A percentile compares a stretch with the other conserved stretches of the same genome.
phyloP scores from a whole-genome alignment of 2,329 filamentous ascomycete genomes.

The Paracorniculantispora psalliotae region DNA sequence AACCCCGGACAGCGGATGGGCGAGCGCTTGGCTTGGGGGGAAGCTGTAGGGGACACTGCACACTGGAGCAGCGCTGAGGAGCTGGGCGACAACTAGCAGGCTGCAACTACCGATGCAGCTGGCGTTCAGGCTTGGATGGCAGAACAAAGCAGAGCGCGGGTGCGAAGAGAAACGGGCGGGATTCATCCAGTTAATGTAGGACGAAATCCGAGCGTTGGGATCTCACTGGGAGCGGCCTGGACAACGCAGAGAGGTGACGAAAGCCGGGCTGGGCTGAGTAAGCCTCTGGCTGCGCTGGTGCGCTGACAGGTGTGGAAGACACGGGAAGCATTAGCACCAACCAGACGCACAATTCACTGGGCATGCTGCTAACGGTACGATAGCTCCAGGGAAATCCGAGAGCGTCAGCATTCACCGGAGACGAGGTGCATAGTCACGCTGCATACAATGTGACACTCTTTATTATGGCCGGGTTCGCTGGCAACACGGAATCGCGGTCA shows the following conservation, averaged over 20 bases:
- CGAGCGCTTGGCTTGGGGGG: not conserved
- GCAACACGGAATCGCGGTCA: not conserved
- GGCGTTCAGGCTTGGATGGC: constrained; percentile 6
- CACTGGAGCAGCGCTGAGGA: not conserved
- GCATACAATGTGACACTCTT: not conserved
- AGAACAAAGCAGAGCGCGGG: constrained; percentile 6
- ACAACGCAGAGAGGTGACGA: not conserved
- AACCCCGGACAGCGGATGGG: constrained; percentile 2
- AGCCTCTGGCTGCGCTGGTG: not conserved
- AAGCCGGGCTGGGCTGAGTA: constrained; percentile 13
- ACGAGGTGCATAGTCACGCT: not conserved
- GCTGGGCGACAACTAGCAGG: not conserved
- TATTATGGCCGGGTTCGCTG: not conserved
- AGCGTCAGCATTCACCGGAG: not conserved
- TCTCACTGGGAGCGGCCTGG: not conserved
- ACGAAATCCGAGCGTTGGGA: constrained; percentile 9
- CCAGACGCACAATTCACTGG: not conserved
- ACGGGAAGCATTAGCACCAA: not conserved
- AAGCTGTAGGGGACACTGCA: not conserved
- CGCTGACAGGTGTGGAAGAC: not conserved
- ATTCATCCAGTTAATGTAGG: constrained; percentile 15
- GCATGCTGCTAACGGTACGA: not conserved
- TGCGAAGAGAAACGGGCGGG: constrained; percentile 12
- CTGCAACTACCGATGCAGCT: not conserved
- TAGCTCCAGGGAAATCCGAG: not conserved